Base-by-base conservation (phyloP, 768 basidiomycete genomes). In the Phallus indusiatus region DNA sequence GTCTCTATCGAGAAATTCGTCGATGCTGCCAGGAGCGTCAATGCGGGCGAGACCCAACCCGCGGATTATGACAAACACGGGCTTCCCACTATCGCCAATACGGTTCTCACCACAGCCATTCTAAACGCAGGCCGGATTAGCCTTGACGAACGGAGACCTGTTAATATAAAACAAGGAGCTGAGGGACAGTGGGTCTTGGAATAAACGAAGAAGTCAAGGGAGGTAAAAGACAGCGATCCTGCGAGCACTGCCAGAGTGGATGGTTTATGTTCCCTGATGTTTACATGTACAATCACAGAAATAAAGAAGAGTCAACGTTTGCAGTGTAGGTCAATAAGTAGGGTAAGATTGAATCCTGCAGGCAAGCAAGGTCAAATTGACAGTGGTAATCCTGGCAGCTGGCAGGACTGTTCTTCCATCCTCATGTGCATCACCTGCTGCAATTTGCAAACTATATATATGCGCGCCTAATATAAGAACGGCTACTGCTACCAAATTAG, bases 1-100 rank as follows among this genome's bases (percentile, higher is more conserved):
- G 76, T 94, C 66, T 93, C 90, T 17, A 89, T 94, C 65, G 92
- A 92, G 72, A 94, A 89, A 72, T 94, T 94, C 72, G 76, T 95
- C 69, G 91, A 90, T 68, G 89, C 88, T 17, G 83, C 86, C 47
- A 80, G 85, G 54, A 80, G 78, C 61, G 88, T 94, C 66, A 91
- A 93, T 67, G 83, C 85, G 21, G 83, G 85, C 8, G 50, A 76
- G 56, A 74, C 81, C 54, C 79, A 80, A 68, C 81, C 91, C 20
- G 75, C 70, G 35, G 85, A 89, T 60, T 95, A 84, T 71, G 92
- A 96, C 72, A 71, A 71, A 21, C 83, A 85, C 61, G 90, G 87
- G 21, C 76, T 92, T 11, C 92, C 94, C 37, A 95, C 94, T 20
- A 90, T 94, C 69, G 79, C 81, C 49, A 94, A 92, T 72, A 94